A percentile compares a stretch with the other conserved stretches of the same genome.
Conservation (phyloP, 805 yeast genomes). For the Schwanniomyces sp. region DNA sequence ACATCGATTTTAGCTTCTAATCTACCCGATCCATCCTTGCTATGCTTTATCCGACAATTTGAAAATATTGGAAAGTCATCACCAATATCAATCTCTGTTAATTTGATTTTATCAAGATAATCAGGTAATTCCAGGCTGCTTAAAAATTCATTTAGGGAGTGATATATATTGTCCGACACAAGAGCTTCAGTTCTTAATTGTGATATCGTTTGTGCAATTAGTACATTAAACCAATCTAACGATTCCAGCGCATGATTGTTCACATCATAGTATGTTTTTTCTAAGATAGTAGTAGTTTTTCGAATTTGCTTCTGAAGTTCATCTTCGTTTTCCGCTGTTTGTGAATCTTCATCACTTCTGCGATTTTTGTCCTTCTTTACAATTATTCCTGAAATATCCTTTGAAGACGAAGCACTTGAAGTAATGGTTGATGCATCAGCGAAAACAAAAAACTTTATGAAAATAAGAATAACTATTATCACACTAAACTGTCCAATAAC, state of each 20-base stretch:
- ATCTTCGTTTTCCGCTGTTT: conserved; percentile 14
- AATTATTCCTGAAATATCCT: conserved; percentile 32
- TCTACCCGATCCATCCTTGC: conserved; percentile 51
- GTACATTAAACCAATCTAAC: conserved; percentile 94
- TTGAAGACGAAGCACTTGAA: conserved; percentile 15
- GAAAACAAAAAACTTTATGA: conserved; percentile 74
- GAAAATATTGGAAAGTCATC: conserved; percentile 94
- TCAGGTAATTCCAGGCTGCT: conserved; percentile 68
- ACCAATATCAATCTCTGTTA: conserved; percentile 90
- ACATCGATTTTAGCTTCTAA: conserved; percentile 89
- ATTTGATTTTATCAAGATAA: conserved; percentile 71
- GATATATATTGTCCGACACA: conserved; percentile 78
- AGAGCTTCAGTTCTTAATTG: conserved; percentile 90
- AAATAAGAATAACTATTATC: conserved; percentile 57
- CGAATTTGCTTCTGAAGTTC: conserved; percentile 10
- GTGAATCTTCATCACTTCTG: conserved; percentile 10
- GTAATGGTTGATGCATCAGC: conserved; percentile 58
- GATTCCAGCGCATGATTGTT: conserved; percentile 86
- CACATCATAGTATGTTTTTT: conserved; percentile 91
- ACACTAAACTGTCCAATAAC: conserved; percentile 74
- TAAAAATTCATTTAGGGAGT: conserved; percentile 69
- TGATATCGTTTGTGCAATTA: conserved; percentile 85
- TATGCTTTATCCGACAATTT: conserved; percentile 78
- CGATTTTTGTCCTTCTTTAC: conserved; percentile 28
- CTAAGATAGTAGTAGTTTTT: conserved; percentile 55